Evolutionary conservation across 306 rosid species (phyloP), one percentile per base, ranked within the genome.

Genomic region (Rosa lucieae): DNA sequence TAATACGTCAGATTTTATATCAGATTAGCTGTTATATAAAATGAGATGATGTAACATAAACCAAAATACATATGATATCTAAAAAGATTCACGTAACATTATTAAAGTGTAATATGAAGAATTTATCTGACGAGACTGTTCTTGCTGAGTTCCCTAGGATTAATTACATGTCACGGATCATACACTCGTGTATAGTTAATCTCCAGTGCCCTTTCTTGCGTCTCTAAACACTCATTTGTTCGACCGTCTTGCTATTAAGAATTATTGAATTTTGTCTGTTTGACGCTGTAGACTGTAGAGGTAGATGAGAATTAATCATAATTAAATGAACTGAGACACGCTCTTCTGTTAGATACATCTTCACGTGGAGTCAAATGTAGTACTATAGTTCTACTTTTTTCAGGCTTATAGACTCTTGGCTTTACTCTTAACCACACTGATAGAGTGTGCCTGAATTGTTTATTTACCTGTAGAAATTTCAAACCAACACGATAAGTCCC

Each of bases 331-430:
- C 76, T 55, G 70, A 65, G 66, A 73, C 58, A 63, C 62, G 70
- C 72, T 69, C 21, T n/a, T 47, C 62, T 2, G 72, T 18, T 12
- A 61, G 43, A 23, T 43, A 46, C 65, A 74, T 80, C 1, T 32
- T 85, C 87, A 81, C 82, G 77, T 82, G 79, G 40, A 42, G 49
- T 72, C 70, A 44, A 82, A 48, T 20, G 21, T 3, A 40, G 63
- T 40, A 2, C 23, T 4, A 20, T 52, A 8, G 37, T 14, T 23
- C 53, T 51, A 29, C 67, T 32, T 53, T 3, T 14, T 44, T 15
- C 48, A 47, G n/a, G 52, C 39, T 6, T 15, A 15, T 32, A 32
- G 37, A 32, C 37, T 52, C 23, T 13, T 10, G 55, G 39, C 40
- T 29, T 67, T 48, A 3, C 9, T 58, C 49, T 58, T 66, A 39